Conservation (phyloP, 805 yeast species). For the Saturnispora ahearnii region DNA sequence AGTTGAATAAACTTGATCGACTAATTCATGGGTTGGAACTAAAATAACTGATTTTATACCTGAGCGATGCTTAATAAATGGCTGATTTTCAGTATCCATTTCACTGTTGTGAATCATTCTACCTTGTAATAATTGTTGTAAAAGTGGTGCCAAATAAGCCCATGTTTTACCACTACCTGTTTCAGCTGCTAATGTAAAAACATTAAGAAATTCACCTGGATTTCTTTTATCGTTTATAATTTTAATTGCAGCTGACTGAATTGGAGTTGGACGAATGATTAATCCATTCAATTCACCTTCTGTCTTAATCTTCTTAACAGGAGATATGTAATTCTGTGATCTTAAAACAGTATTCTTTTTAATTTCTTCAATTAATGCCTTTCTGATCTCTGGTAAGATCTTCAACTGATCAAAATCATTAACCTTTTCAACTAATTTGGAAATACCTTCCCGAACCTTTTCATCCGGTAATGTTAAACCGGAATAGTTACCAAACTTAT, state of each 20-base stretch:
- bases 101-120: constrained; percentile 29
- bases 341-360: constrained; percentile 35
- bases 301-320: constrained; percentile 24
- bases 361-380: constrained; percentile 48
- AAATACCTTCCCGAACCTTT: constrained; percentile 27
- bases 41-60: constrained; percentile 64
- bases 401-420: constrained; percentile 57
- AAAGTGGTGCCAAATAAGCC: constrained; percentile 73
- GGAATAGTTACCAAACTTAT: constrained; percentile 41
- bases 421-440: constrained; percentile 41
- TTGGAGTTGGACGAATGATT: constrained; percentile 58
- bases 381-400: constrained; percentile 58
- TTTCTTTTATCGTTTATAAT: constrained; percentile 38
- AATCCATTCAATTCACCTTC: constrained; percentile 29
- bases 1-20: constrained; percentile 60
- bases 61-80: constrained; percentile 26
- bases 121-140: constrained; percentile 58
- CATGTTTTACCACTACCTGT: constrained; percentile 97
- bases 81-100: constrained; percentile 13
- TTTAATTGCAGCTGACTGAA: constrained; percentile 69
- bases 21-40: constrained; percentile 85
- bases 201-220: constrained; percentile 34
- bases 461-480: constrained; percentile 36
- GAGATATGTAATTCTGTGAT: constrained; percentile 25
- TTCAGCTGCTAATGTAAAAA: constrained; percentile 84